phyloP scores from a whole-genome alignment of 2,329 filamentous ascomycete genomes.

The Myriosclerotinia curreyana region DNA sequence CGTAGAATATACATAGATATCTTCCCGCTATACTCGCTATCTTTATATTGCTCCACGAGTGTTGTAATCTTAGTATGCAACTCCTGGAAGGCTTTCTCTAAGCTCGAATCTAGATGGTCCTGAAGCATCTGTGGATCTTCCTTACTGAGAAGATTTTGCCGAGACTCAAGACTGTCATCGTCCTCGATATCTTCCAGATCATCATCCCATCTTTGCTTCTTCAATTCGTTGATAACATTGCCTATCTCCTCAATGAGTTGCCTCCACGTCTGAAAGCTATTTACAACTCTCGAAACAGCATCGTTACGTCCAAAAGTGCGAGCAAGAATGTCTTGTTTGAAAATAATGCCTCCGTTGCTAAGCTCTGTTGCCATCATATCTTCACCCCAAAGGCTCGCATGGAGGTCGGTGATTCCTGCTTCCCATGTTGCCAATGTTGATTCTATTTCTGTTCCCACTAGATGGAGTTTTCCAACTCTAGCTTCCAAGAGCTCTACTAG shows the following conservation, averaged over 20 bases:
- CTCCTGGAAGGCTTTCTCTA: slow-evolving; percentile 55
- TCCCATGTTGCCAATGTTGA: slow-evolving; percentile 61
- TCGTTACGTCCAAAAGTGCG: slow-evolving; percentile 71
- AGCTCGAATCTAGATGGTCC: slow-evolving; percentile 54
- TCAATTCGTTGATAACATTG: slow-evolving; percentile 61
- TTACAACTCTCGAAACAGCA: slow-evolving; percentile 58
- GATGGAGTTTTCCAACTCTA: slow-evolving; percentile 61
- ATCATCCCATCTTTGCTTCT: slow-evolving; percentile 70
- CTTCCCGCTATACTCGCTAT: slow-evolving; percentile 48
- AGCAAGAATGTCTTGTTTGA: slow-evolving; percentile 67
- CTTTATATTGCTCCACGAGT: slow-evolving; percentile 49
- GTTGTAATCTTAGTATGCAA: slow-evolving; percentile 55
- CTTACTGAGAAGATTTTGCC: slow-evolving; percentile 65
- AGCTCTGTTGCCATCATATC: slow-evolving; percentile 64
- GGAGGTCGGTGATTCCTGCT: slow-evolving; percentile 49
- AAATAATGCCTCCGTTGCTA: slow-evolving; percentile 59
- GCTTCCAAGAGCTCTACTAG: slow-evolving; percentile 60
- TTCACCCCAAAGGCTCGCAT: slow-evolving; percentile 64
- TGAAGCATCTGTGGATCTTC: slow-evolving; percentile 67
- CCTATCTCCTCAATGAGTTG: slow-evolving; percentile 66
- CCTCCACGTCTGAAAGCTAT: slow-evolving; percentile 70
- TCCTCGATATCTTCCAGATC: slow-evolving; percentile 69
- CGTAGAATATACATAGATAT: slow-evolving; percentile 68
- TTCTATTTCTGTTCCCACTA: slow-evolving; percentile 63
- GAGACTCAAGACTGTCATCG: slow-evolving; percentile 64